Conservation (phyloP, 768 basidiomycete species). For the Cantharellus cinnabarinus region DNA sequence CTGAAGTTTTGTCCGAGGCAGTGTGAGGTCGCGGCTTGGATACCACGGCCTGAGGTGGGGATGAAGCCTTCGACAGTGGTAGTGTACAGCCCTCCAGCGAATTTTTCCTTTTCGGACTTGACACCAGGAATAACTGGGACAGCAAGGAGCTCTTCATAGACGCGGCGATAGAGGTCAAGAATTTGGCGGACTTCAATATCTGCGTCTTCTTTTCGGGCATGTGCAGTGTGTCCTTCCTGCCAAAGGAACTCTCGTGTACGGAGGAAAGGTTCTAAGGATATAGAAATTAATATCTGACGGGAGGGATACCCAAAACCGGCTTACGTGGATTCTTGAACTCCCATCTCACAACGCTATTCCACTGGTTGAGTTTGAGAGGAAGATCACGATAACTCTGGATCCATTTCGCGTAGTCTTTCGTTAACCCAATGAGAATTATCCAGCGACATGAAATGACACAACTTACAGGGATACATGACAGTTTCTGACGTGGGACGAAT, state of each 20-base stretch:
- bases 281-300: background rate
- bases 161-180: conserved; percentile 83
- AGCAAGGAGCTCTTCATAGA: conserved; percentile 92
- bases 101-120: conserved; percentile 99
- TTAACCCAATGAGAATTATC: background rate
- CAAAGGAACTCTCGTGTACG: conserved; percentile 99
- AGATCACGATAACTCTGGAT: conserved; percentile 93
- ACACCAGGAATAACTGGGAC: conserved; percentile 93
- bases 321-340: conserved; percentile 97
- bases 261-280: conserved; percentile 70
- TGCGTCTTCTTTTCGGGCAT: conserved; percentile 73
- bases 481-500: conserved; percentile 98
- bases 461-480: conserved; percentile 94
- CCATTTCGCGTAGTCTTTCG: conserved; percentile 91
- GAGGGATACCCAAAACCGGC: conserved; percentile 12
- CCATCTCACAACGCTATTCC: conserved; percentile 99
- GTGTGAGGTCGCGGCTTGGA: conserved; percentile 95
- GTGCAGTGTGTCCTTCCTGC: conserved; percentile 98
- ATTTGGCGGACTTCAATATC: conserved; percentile 84
- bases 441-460: background rate
- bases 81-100: conserved; percentile 93
- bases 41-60: conserved; percentile 89
- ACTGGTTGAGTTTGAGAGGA: conserved; percentile 91
- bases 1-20: conserved; percentile 98
- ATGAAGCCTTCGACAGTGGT: conserved; percentile 98